Evolutionary conservation across 176 grass and related monocot species (phyloP).

Genomic region (Hordeum vulgare): MorexV3_pseudomolecules_assembly NC_058523.1:523929287-523929786

Average conservation of each 20-base stretch:
- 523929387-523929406: slow-evolving; percentile 66
- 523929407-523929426: slow-evolving; percentile 66
- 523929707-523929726: slow-evolving; percentile 65
- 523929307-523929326: slow-evolving; percentile 5
- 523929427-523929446: background rate
- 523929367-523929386: slow-evolving; percentile 43
- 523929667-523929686: background rate
- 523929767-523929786: slow-evolving; percentile 71
- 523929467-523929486: background rate
- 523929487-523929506: background rate
- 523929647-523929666: background rate
- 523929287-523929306: slow-evolving; percentile 17
- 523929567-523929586: slow-evolving; percentile 64
- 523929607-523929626: background rate
- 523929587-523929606: slow-evolving; percentile 61
- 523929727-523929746: slow-evolving; percentile 49
- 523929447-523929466: background rate
- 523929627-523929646: background rate
- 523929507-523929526: slow-evolving; percentile 66
- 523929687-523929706: slow-evolving; percentile 1
- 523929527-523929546: slow-evolving; percentile 44
- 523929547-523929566: slow-evolving; percentile 60
- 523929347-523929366: slow-evolving; percentile 61
- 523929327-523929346: slow-evolving; percentile 29
- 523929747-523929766: slow-evolving; percentile 68